Conservation (phyloP, 768 basidiomycete species). For the Lactifluus volemus region DNA sequence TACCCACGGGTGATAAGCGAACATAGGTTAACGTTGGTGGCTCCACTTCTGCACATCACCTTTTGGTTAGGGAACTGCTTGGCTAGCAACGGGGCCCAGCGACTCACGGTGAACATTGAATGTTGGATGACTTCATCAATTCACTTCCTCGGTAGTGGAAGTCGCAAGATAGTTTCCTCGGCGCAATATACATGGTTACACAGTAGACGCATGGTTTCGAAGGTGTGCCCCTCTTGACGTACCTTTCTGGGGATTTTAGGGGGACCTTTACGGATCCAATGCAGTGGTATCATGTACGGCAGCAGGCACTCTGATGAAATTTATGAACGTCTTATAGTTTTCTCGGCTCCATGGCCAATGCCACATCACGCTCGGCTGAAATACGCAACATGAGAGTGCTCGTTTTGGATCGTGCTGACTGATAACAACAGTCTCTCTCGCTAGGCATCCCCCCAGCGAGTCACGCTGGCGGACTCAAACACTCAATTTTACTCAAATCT, state of each 20-base stretch:
- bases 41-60: not conserved
- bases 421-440: not conserved
- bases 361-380: not conserved
- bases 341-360: not conserved
- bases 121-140: not conserved
- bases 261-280: not conserved
- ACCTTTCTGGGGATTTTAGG: not conserved
- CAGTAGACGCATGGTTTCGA: not conserved
- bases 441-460: too few species aligned
- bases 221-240: not conserved
- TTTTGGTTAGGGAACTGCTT: not conserved
- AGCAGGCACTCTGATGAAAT: not conserved
- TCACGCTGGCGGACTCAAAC: too few species aligned
- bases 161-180: not conserved
- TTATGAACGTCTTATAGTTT: not conserved
- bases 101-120: not conserved
- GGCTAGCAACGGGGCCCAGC: not conserved
- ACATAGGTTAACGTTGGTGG: not conserved
- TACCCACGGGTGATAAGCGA: not conserved
- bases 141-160: not conserved
- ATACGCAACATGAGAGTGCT: not conserved
- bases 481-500: too few species aligned
- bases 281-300: not conserved
- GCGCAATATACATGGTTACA: not conserved
- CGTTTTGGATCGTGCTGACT: not conserved